A percentile compares a stretch with the other conserved stretches of the same genome.
These are phyloP conservation scores for Golubevia sp. DNA, from an alignment of 1,284 basidiomycete genomes.

Conservation along the genomic window DNA sequence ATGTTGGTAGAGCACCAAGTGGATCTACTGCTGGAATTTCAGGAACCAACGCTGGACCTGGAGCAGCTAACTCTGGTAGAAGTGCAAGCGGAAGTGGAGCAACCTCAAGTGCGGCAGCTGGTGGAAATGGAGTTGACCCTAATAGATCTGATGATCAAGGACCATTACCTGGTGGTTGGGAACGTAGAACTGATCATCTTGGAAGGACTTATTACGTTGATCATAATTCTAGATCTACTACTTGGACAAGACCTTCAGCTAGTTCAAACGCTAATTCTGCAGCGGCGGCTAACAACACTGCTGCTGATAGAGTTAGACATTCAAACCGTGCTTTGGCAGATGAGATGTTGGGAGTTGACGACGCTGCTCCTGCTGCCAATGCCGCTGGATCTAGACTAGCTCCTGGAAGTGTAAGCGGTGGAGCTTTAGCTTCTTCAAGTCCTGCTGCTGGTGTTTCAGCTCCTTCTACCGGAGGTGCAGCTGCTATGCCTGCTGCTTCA, in stretches of 20 bases:
- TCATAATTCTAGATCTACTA: slow-evolving; percentile 90
- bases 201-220: slow-evolving; percentile 79
- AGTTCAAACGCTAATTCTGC: slow-evolving; percentile 37
- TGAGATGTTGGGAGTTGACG: slow-evolving; percentile 57
- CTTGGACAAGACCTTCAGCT: slow-evolving; percentile 71
- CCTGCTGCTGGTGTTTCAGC: slow-evolving; percentile 3
- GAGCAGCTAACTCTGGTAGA: not conserved
- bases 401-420: slow-evolving; percentile 63
- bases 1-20: not conserved
- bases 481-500: slow-evolving; percentile 23
- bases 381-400: slow-evolving; percentile 41
- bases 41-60: not conserved
- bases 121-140: no score
- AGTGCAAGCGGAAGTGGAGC: not conserved
- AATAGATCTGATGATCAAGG: slow-evolving; percentile 44
- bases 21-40: not conserved
- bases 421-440: slow-evolving; percentile 17
- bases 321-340: slow-evolving; percentile 56
- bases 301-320: slow-evolving; percentile 51
- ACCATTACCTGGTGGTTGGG: slow-evolving; percentile 84
- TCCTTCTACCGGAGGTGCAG: slow-evolving; percentile 14
- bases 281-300: slow-evolving; percentile 37
- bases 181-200: slow-evolving; percentile 84
- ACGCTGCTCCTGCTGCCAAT: slow-evolving; percentile 9
- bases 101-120: slow-evolving; percentile 5